Conservation (phyloP, 2,329 filamentous ascomycete genomes). For the Curvularia spicifera region DNA sequence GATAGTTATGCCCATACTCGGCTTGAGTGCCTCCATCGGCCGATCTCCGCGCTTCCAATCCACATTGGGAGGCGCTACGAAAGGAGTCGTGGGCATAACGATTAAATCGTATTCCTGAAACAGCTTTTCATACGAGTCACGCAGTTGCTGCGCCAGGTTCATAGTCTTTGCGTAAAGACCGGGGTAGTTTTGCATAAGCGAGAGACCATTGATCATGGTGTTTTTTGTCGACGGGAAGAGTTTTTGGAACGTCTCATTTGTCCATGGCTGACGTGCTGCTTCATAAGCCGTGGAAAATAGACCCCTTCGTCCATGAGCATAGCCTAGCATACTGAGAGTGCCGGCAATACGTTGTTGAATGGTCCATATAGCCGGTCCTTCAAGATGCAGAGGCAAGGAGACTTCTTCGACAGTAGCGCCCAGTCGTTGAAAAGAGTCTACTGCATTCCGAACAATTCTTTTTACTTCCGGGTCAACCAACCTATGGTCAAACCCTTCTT, state of each 20-base stretch:
- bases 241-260: slow-evolving; percentile 56
- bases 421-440: slow-evolving; percentile 49
- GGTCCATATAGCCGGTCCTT: slow-evolving; percentile 50
- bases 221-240: slow-evolving; percentile 58
- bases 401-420: slow-evolving; percentile 55
- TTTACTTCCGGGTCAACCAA: slow-evolving; percentile 51
- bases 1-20: slow-evolving; percentile 40
- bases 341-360: slow-evolving; percentile 53
- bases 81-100: slow-evolving; percentile 51
- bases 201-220: slow-evolving; percentile 53
- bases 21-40: slow-evolving; percentile 36
- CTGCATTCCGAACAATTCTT: slow-evolving; percentile 51
- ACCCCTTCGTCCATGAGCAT: slow-evolving; percentile 30
- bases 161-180: slow-evolving; percentile 51
- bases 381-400: slow-evolving; percentile 41
- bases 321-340: slow-evolving; percentile 50
- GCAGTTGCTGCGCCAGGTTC: slow-evolving; percentile 50
- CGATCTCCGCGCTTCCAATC: slow-evolving; percentile 36
- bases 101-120: slow-evolving; percentile 50
- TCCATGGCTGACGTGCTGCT: slow-evolving; percentile 57
- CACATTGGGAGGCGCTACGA: slow-evolving; percentile 31
- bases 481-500: slow-evolving; percentile 34
- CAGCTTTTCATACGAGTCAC: slow-evolving; percentile 49
- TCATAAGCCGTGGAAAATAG: slow-evolving; percentile 45
- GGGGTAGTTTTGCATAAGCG: slow-evolving; percentile 48